Base-by-base conservation (phyloP, 2,329 filamentous ascomycete genomes). In the Colletotrichum nymphaeae region DNA sequence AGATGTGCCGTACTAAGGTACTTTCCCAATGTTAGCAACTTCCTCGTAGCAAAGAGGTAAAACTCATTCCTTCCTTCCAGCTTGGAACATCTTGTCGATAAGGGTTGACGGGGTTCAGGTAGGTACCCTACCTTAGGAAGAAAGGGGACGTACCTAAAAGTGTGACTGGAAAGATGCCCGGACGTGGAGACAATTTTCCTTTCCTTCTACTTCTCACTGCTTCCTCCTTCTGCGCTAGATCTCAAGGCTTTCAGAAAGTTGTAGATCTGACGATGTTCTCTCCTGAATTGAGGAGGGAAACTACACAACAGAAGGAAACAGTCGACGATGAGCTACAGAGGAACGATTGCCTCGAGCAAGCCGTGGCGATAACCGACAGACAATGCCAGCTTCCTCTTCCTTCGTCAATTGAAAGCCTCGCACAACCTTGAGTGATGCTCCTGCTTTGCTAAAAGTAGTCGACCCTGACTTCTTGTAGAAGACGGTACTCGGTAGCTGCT, bases 1-100 rank as follows among this genome's bases (percentile, higher is more conserved):
- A n/a, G 37, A 12, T 22, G 52, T 69, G 16, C 53, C 32, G 22
- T 32, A 12, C 70, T 73, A n/a, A n/a, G n/a, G n/a, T n/a, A 22
- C 42, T 57, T 63, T 52, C 57, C 57, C 35, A 19, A 26, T 26
- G 58, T 72, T 60, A 69, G 63, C 52, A 46, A 24, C 42, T 52
- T 63, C 53, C 42, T 22, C 16, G 8, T 12, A 37, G 32, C 11
- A 22, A 12, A 46, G 9, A 19, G 28, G 4, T 22, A 14, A 8
- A 35, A 1, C n/a, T 12, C 46, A 55, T 55, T 64, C 62, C 62
- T 64, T 28, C 62, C 62, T 19, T 35, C 19, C 42, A 8, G 24
- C 46, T 57, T 42, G 58, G 24, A 49, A 28, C 28, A 52, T 19
- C 4, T 42, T 42, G 37, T 42, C 37, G 37, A 42, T 42, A 42